These are phyloP conservation scores for Orychophragmus violaceus DNA, from an alignment of 345 rosid genomes.

Conservation along the genomic window DNA sequence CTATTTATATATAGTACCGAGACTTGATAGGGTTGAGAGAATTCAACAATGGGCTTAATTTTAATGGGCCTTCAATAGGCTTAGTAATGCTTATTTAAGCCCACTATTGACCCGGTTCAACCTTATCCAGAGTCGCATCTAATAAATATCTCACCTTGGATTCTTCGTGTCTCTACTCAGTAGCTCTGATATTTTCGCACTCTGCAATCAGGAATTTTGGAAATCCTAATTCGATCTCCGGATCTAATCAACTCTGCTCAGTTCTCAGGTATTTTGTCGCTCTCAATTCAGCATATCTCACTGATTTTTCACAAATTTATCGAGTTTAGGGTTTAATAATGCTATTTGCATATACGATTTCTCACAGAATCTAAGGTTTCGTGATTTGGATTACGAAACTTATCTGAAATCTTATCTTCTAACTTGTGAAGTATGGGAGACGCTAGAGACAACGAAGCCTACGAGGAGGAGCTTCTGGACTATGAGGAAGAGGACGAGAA, in stretches of 20 bases:
- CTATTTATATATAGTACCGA: neutral
- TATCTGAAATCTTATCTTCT: neutral
- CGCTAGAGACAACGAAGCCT: slow-evolving; percentile 88
- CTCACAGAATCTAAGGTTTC: neutral
- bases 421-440: slow-evolving; percentile 63
- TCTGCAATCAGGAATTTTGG: slow-evolving; percentile 15
- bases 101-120: neutral
- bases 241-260: slow-evolving; percentile 7
- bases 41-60: neutral
- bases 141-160: neutral
- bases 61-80: neutral
- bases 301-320: neutral
- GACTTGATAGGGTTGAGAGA: neutral
- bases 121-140: neutral
- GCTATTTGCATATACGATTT: neutral
- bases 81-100: neutral
- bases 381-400: neutral
- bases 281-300: neutral
- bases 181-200: neutral
- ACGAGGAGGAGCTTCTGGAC: slow-evolving; percentile 98
- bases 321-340: neutral
- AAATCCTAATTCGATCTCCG: slow-evolving; percentile 41
- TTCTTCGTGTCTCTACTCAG: too few relatives aligned
- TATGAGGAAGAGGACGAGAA: slow-evolving; percentile 97
- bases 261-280: slow-evolving; percentile 27